Evolutionary conservation across 495 filamentous ascomycete species (phyloP).

Genomic region (Podospora appendiculata): DNA sequence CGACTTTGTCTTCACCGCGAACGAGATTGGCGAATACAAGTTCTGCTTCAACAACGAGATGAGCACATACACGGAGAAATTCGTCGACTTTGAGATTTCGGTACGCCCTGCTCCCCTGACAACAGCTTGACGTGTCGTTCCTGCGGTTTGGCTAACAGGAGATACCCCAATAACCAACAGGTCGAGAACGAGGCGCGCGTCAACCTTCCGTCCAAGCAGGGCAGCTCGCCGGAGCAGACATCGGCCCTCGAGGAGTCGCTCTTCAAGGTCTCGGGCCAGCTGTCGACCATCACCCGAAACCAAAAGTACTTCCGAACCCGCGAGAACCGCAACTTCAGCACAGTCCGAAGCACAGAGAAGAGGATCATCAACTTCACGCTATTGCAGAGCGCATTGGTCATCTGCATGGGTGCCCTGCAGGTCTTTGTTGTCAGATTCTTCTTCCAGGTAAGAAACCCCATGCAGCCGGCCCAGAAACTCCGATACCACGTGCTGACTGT

Average conservation of each 20-base stretch:
- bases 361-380: conserved; percentile 97
- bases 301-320: conserved; percentile 99
- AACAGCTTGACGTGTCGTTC: conserved; percentile 1
- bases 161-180: conserved; percentile 33
- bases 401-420: conserved; percentile 93
- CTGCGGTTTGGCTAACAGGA: conserved; percentile 4
- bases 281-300: conserved; percentile 94
- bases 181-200: conserved; percentile 89
- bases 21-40: conserved; percentile 84
- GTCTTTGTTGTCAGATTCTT: conserved; percentile 98
- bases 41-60: conserved; percentile 99
- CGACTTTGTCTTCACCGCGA: conserved; percentile 96
- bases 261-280: conserved; percentile 84
- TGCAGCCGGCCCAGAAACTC: neutral
- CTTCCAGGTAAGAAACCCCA: conserved; percentile 61
- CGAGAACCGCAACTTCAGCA: conserved; percentile 98
- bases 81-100: conserved; percentile 97
- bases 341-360: conserved; percentile 88
- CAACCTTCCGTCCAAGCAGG: conserved; percentile 82
- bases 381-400: conserved; percentile 84
- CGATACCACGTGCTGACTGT: neutral
- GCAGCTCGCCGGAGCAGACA: conserved; percentile 85
- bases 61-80: conserved; percentile 95
- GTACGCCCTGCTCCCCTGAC: conserved; percentile 41
- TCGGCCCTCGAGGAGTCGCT: conserved; percentile 88